A percentile compares a stretch with the other conserved stretches of the same genome.
Evolutionary conservation across 306 rosid genomes (phyloP).

Genomic region (Cercis canadensis): DNA sequence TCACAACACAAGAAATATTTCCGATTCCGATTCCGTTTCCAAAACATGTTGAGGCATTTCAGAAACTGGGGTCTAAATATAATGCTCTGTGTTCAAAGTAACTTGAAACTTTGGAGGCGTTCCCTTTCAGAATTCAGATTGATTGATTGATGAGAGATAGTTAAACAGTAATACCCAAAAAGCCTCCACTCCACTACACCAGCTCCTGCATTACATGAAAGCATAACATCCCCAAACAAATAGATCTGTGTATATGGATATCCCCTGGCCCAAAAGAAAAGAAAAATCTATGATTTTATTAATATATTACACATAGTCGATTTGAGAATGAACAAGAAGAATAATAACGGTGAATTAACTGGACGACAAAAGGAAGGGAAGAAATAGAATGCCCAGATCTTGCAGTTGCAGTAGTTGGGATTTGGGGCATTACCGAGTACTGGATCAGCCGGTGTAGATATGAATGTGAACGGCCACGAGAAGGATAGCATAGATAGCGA

Average conservation of each 20-base stretch:
- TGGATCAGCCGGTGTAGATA: slow-evolving; percentile 78
- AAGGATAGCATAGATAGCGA: slow-evolving; percentile 69
- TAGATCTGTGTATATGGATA: slow-evolving; percentile 32
- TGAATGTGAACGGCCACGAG: slow-evolving; percentile 77
- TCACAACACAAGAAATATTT: no score
- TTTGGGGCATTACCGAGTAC: background rate
- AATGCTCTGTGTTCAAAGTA: no score
- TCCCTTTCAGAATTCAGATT: background rate
- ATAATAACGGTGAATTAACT: no score
- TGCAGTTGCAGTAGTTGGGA: background rate
- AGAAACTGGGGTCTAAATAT: background rate
- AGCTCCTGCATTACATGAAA: no score
- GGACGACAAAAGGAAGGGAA: background rate
- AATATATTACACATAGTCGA: background rate
- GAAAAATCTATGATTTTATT: slow-evolving; percentile 18
- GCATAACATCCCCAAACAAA: background rate
- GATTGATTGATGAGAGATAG: background rate
- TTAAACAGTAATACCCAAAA: background rate
- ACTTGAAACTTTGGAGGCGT: no score
- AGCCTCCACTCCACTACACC: background rate
- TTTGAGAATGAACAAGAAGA: no score
- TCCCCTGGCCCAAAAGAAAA: background rate
- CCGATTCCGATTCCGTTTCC: no score
- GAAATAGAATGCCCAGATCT: slow-evolving; percentile 21
- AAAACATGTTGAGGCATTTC: no score